Conservation (phyloP, 2,329 filamentous ascomycete species). For the Dactylellina cionopaga region DNA sequence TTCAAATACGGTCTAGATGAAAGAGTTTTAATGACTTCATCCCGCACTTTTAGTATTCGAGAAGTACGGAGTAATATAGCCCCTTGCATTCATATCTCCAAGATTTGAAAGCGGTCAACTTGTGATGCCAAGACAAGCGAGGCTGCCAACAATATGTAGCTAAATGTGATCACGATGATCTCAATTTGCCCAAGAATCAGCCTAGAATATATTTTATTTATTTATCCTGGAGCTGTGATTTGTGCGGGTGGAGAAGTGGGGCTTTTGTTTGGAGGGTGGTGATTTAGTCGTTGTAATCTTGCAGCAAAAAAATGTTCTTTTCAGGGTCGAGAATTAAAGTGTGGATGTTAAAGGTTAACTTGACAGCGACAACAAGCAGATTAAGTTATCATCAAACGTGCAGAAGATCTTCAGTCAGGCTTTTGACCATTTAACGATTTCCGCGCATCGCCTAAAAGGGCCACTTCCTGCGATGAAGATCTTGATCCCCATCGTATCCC, state of each 20-base stretch:
- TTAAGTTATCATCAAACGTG: constrained; percentile 33
- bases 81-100: constrained; percentile 43
- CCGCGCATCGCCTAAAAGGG: constrained; percentile 40
- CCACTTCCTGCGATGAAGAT: constrained; percentile 37
- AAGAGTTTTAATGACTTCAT: constrained; percentile 40
- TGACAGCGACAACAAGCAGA: constrained; percentile 45
- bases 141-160: constrained; percentile 29
- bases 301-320: constrained; percentile 34
- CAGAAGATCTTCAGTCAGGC: constrained; percentile 37
- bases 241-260: constrained; percentile 14
- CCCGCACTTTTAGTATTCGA: constrained; percentile 17
- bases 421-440: constrained; percentile 33
- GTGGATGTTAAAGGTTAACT: constrained; percentile 44
- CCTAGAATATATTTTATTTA: constrained; percentile 40
- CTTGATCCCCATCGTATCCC: constrained; percentile 21
- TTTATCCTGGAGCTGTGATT: constrained; percentile 11
- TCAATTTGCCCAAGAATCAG: constrained; percentile 43
- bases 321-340: constrained; percentile 41
- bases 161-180: constrained; percentile 37
- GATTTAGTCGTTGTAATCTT: constrained; percentile 24
- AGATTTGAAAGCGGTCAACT: constrained; percentile 30
- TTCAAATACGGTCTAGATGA: constrained; percentile 1
- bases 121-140: constrained; percentile 20
- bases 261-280: constrained; percentile 1
- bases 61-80: not conserved